Evolutionary conservation across 768 basidiomycete species (phyloP), one percentile per base, ranked within the genome.

Genomic region (Kwoniella mangroviensis): DNA sequence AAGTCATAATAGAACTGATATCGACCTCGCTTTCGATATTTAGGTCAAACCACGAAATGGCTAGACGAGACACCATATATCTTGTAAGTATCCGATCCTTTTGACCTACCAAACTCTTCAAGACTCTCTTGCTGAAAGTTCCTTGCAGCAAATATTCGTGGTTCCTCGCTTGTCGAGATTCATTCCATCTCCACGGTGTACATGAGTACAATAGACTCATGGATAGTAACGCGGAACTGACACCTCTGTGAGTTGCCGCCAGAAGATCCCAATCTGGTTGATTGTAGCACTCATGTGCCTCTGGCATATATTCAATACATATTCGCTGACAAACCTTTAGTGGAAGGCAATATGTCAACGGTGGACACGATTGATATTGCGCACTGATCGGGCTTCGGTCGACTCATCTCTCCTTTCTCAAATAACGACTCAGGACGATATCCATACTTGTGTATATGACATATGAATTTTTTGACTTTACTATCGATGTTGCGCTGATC

Each of bases 31-130:
- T n/a, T n/a, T n/a, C 34, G 34, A 7, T 0, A 0, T 19, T 22
- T 45, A 79, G 77, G 77, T 53, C 79, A 78, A 62, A 74, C 73
- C 0, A 80, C 76, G 7, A 68, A 74, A 55, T 80, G 79, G 79
- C 73, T 80, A 15, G 79, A 80, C 67, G 72, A 76, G 60, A 80
- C 76, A 0, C 65, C 71, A 12, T 80, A 75, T 49, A 73, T 80
- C 45, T 34, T 63, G 76, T 75, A 45, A 43, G 78, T 71, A 7
- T 34, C 3, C 34, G 1, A 7, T 7, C 34, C 34, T 34, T 34
- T 7, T 34, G 34, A 7, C 9, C 9, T 34, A 34, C 34, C 6
- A 34, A 6, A 34, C 34, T 7, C 34, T 7, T 34, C 34, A 42
- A 15, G 13, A 63, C 15, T 12, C 10, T 19, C 12, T 15, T 10